Conservation (phyloP, 306 rosid genomes). For the Sophora flavescens region DNA sequence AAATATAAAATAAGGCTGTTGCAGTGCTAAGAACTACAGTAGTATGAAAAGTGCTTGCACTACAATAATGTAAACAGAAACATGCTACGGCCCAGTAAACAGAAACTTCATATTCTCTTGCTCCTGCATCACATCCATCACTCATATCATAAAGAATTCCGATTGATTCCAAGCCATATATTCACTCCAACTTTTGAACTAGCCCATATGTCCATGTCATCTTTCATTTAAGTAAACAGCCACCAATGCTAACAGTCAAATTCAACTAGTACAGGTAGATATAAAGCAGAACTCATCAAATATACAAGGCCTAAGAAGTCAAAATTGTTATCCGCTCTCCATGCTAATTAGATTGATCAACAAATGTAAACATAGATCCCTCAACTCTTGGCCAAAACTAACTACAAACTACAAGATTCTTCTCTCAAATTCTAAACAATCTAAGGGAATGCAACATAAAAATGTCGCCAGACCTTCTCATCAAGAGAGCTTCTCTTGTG, state of each 20-base stretch:
- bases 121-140: too few species aligned
- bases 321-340: slow-evolving; percentile 14
- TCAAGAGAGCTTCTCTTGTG: too few species aligned
- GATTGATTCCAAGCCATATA: too few species aligned
- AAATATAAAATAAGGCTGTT: too few species aligned
- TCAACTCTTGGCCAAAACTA: too few species aligned
- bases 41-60: too few species aligned
- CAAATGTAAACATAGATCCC: slow-evolving; percentile 27
- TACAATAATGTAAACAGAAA: too few species aligned
- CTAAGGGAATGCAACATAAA: slow-evolving; percentile 13
- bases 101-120: too few species aligned
- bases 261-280: background rate
- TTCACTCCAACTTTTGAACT: slow-evolving; percentile 34
- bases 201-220: background rate
- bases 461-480: slow-evolving; percentile 32
- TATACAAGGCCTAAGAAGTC: slow-evolving; percentile 21
- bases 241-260: slow-evolving; percentile 15
- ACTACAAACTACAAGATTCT: background rate
- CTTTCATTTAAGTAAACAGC: slow-evolving; percentile 8
- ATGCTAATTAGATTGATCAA: slow-evolving; percentile 9
- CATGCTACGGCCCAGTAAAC: too few species aligned
- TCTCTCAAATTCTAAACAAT: slow-evolving; percentile 8
- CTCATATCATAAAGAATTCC: too few species aligned
- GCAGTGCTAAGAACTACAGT: too few species aligned
- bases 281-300: slow-evolving; percentile 13